phyloP scores from a whole-genome alignment of 495 filamentous ascomycete species.

The Penicillium coprophilum region DNA sequence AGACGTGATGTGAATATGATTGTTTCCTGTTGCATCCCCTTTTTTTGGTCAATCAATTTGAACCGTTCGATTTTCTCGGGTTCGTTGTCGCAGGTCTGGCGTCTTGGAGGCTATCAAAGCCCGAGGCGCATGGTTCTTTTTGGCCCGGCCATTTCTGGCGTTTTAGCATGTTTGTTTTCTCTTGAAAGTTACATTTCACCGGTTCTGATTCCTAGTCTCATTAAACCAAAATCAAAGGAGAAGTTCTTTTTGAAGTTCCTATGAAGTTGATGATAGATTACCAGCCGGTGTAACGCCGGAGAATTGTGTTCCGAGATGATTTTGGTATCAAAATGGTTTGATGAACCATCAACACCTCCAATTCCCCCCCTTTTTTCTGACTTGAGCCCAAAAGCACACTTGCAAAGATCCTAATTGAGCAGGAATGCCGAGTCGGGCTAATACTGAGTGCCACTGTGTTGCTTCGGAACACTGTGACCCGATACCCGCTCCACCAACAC shows the following conservation, averaged over 20 bases:
- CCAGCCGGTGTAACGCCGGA: neutral
- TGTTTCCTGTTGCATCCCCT: neutral
- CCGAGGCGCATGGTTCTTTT: neutral
- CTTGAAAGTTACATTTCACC: neutral
- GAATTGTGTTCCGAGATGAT: constrained; percentile 1
- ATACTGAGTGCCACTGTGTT: constrained; percentile 1
- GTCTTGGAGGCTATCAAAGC: neutral
- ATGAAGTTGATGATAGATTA: neutral
- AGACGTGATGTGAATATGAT: neutral
- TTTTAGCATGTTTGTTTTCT: neutral
- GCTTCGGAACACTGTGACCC: constrained; percentile 39
- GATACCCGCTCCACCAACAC: constrained; percentile 20
- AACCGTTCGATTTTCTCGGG: neutral
- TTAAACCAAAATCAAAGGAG: neutral
- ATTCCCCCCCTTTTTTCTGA: neutral
- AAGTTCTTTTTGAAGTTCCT: neutral
- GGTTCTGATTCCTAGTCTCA: neutral
- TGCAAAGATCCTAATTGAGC: neutral
- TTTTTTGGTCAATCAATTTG: neutral
- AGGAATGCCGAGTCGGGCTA: constrained; percentile 17
- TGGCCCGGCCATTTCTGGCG: neutral
- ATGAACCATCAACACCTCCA: neutral
- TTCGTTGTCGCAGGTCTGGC: neutral
- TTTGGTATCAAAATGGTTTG: neutral
- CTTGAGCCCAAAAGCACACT: neutral